Evolutionary conservation across 73 alveolate species (phyloP).

Genomic region (Paramecium tetraurelia): DNA sequence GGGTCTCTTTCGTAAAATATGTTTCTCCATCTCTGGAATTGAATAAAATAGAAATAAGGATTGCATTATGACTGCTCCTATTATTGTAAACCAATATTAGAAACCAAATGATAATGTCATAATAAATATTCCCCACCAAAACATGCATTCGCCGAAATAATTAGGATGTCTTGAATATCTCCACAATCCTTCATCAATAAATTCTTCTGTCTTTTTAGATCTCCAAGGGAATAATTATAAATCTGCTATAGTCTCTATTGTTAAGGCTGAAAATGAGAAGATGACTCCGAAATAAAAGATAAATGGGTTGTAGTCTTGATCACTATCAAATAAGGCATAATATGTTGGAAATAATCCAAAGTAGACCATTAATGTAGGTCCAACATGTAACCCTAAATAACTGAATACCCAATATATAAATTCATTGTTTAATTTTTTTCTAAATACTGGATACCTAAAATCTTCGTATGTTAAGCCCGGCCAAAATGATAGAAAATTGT

Average conservation of each 20-base stretch:
- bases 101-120: constrained; percentile 8
- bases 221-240: constrained; percentile 63
- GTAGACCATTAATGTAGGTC: constrained; percentile 73
- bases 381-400: constrained; percentile 72
- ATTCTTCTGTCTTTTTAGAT: constrained; percentile 70
- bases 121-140: constrained; percentile 90
- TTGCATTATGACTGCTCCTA: constrained; percentile 38
- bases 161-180: constrained; percentile 91
- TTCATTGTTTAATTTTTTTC: constrained; percentile 48
- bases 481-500: constrained; percentile 51
- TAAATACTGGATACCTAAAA: constrained; percentile 54
- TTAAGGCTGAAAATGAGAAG: constrained; percentile 8
- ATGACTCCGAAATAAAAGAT: neutral
- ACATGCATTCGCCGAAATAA: constrained; percentile 91
- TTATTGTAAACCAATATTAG: constrained; percentile 15
- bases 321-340: constrained; percentile 27
- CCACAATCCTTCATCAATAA: constrained; percentile 89
- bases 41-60: constrained; percentile 36
- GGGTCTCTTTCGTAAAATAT: neutral
- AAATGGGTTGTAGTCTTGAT: neutral
- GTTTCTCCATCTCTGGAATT: constrained; percentile 58
- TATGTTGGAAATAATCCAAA: constrained; percentile 69
- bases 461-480: constrained; percentile 61
- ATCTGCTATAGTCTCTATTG: constrained; percentile 74
- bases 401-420: constrained; percentile 69